Base-by-base conservation (phyloP, 202 grass and related monocot species). In the Setaria italica region DNA sequence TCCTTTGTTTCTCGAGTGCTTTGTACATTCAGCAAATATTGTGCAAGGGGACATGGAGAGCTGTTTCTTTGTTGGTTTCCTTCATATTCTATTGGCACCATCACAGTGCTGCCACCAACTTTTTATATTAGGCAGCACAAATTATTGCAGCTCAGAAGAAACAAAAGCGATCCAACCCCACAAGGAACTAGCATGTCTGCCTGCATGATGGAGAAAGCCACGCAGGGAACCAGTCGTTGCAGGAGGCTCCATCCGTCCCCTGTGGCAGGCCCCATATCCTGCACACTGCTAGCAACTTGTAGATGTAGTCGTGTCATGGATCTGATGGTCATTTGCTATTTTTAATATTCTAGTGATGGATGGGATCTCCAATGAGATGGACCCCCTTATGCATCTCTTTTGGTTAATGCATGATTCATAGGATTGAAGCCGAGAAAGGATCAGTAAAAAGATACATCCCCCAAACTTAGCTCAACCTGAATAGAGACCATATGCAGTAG, bases 101-200 rank as follows among this genome's bases (percentile, higher is more conserved):
- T 77, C 30, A 67, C 66, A 33, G 58, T 25, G 51, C 46, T 25
- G 51, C 46, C 32, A 15, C 72, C 11, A 30, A 16, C 30, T 46
- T 21, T 71, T 47, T 53, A 67, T 56, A 39, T 6, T 32, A 7
- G 0, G 7, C 7, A 59, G 60, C 54, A 67, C 79, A 78, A 59
- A 90, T 84, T 76, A 87, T 90, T 86, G 79, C 54, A 75, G 76
- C 63, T 71, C 11, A 73, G 72, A 84, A 74, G 80, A 75, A 90
- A 55, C 53, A 41, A 34, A 21, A 39, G 58, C 55, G 79, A 86
- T 72, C 56, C 72, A 78, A 71, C 43, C 80, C 68, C 62, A 87
- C 62, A 84, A 80, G 89, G 21, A 85, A 91, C 25, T 25, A 20
- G 32, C 77, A 82, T 77, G 89, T 78, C 76, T 80, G 63, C 70